Evolutionary conservation across 1,139 yeast species (phyloP).

Genomic region (Hyphopichia pseudoburtonii): DNA sequence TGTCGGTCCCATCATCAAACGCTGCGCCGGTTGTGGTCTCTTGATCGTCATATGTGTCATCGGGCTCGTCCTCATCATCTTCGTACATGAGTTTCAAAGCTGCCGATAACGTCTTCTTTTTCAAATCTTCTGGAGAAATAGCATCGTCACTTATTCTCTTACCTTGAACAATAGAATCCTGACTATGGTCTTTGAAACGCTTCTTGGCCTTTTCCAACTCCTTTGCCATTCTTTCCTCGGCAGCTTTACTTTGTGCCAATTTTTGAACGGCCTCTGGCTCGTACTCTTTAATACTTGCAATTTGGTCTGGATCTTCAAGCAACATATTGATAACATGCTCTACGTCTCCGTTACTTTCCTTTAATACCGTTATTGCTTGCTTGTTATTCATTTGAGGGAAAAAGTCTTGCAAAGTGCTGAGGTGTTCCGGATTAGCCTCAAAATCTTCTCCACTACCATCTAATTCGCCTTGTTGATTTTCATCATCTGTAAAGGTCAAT

Average conservation of each 20-base stretch:
- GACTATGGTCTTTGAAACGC: constrained; percentile 8
- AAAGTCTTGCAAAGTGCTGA: constrained; percentile 49
- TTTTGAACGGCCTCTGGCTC: background rate
- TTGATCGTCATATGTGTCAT: constrained; percentile 80
- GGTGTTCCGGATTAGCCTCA: constrained; percentile 33
- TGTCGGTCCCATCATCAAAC: constrained; percentile 14
- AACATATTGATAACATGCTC: constrained; percentile 60
- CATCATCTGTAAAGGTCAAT: constrained; percentile 10
- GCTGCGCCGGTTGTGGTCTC: constrained; percentile 46
- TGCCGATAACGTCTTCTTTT: constrained; percentile 58
- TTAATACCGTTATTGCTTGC: constrained; percentile 48
- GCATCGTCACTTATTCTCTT: constrained; percentile 14
- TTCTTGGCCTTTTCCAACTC: constrained; percentile 3
- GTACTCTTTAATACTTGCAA: constrained; percentile 20
- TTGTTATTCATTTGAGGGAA: constrained; percentile 55
- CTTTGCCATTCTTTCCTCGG: constrained; percentile 10
- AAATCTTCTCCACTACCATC: constrained; percentile 6
- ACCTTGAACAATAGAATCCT: constrained; percentile 17
- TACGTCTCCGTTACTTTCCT: constrained; percentile 48
- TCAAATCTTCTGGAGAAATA: constrained; percentile 32
- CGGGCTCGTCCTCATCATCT: constrained; percentile 77
- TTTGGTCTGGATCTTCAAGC: constrained; percentile 57
- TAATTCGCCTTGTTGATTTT: background rate
- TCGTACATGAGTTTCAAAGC: constrained; percentile 69
- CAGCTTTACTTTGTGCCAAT: background rate